phyloP scores from a whole-genome alignment of 2,329 filamentous ascomycete genomes.

The Aspergillus proliferans region DNA sequence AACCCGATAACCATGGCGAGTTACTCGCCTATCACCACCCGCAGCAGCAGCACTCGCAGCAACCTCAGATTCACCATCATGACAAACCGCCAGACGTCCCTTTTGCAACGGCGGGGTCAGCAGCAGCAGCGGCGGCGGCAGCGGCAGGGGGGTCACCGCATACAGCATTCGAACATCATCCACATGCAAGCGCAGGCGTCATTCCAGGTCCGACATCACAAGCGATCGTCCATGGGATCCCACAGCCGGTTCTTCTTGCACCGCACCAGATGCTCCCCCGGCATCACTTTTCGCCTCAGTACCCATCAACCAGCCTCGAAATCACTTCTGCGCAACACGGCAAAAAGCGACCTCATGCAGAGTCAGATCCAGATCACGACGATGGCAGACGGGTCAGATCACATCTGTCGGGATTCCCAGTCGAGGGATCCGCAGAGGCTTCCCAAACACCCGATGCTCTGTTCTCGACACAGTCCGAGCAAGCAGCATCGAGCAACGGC shows the following conservation, averaged over 20 bases:
- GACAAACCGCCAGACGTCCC: slow-evolving; percentile 27
- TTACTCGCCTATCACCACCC: slow-evolving; percentile 54
- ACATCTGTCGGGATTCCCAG: slow-evolving; percentile 28
- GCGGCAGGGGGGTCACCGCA: slow-evolving; percentile 25
- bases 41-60: slow-evolving; percentile 32
- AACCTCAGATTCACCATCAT: slow-evolving; percentile 31
- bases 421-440: slow-evolving; percentile 23
- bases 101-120: slow-evolving; percentile 26
- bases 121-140: too few relatives aligned
- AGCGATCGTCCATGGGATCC: slow-evolving; percentile 24
- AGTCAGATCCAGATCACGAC: slow-evolving; percentile 22
- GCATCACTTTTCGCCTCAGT: slow-evolving; percentile 29
- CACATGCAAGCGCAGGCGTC: slow-evolving; percentile 33
- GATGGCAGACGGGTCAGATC: slow-evolving; percentile 21
- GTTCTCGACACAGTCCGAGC: slow-evolving; percentile 27
- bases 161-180: slow-evolving; percentile 33
- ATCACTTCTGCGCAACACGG: slow-evolving; percentile 24
- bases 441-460: slow-evolving; percentile 31
- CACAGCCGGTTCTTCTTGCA: slow-evolving; percentile 25
- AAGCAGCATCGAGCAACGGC: slow-evolving; percentile 21
- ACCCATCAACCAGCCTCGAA: slow-evolving; percentile 27
- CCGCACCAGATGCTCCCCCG: slow-evolving; percentile 29
- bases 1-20: slow-evolving; percentile 59
- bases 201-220: slow-evolving; percentile 27
- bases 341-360: slow-evolving; percentile 30